Conservation (phyloP, 208 protist genomes). For the Trypanosoma scelopori region DNA sequence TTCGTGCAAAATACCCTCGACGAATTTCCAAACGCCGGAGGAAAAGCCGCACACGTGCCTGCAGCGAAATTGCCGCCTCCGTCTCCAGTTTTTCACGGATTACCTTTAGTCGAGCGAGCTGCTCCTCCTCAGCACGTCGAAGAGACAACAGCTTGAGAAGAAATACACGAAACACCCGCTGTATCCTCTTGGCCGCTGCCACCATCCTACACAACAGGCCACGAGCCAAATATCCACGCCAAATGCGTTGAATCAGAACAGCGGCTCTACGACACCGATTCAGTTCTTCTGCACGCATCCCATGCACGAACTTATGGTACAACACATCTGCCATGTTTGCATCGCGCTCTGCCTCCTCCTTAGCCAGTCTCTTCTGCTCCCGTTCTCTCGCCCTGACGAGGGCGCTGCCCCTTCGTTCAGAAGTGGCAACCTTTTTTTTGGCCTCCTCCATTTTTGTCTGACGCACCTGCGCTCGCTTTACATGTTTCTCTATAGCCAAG, state of each 20-base stretch:
- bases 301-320: conserved; percentile 69
- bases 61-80: conserved; percentile 54
- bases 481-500: conserved; percentile 16
- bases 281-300: conserved; percentile 68
- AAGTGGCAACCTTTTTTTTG: conserved; percentile 7
- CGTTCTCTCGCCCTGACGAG: conserved; percentile 24
- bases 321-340: conserved; percentile 57
- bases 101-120: conserved; percentile 28
- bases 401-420: conserved; percentile 14
- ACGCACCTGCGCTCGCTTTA: conserved; percentile 11
- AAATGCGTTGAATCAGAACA: conserved; percentile 69
- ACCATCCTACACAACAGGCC: conserved; percentile 54
- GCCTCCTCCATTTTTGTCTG: conserved; percentile 26
- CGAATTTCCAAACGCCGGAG: conserved; percentile 61
- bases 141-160: conserved; percentile 44
- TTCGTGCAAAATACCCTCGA: conserved; percentile 47
- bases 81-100: conserved; percentile 44
- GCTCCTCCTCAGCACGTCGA: conserved; percentile 40
- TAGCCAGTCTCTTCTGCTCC: conserved; percentile 38
- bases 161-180: conserved; percentile 56
- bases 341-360: conserved; percentile 49
- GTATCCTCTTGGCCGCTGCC: conserved; percentile 45
- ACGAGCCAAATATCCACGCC: conserved; percentile 73
- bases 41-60: conserved; percentile 71
- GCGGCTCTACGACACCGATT: conserved; percentile 54